Evolutionary conservation across 2,329 filamentous ascomycete species (phyloP), one percentile per base, ranked within the genome.

Genomic region (Ophiostoma angusticollis): DNA sequence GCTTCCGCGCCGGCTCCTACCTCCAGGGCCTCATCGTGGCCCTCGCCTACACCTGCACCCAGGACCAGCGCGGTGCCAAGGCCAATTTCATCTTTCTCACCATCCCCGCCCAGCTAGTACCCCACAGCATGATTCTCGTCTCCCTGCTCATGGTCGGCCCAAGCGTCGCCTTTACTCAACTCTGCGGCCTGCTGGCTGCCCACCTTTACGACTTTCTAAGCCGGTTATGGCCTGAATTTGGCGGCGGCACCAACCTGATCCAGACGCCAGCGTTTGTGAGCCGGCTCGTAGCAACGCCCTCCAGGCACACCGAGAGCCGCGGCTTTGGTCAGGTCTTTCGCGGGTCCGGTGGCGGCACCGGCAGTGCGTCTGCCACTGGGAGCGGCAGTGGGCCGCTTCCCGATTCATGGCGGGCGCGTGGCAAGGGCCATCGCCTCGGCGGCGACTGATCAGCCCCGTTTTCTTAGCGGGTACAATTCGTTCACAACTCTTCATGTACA

Each of bases 141-240:
- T 80, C 80, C 9, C 67, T 93, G 17, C 63, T 96, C 38, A 73
- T 82, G 54, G 54, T 51, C 0, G 67, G 61, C 5, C 78, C 79
- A 9, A 67, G 68, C 25, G 49, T 60, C 14, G 70, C 82, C 9
- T 54, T 82, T 40, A 52, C 78, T 4, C 78, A 93, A 53, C 58
- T 75, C 5, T 83, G 74, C 24, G 91, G 91, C n/a, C 67, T 98
- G 9, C 47, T 93, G 31, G 84, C 87, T 11, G 87, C 87, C 5
- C 91, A 98, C 57, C 53, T 91, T 16, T 93, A 85, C 59, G 84
- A 96, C 56, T 98, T 96, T 54, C 59, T 95, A 35, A 85, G 83
- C 2, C 74, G 84, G 35, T 70, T 95, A 30, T 96, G 86, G 68
- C 91, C 91, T 5, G 76, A 83, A 40, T 91, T 91, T 54, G 89